Base-by-base conservation (phyloP, 2,329 filamentous ascomycete genomes). In the Fonsecaea multimorphosa region DNA sequence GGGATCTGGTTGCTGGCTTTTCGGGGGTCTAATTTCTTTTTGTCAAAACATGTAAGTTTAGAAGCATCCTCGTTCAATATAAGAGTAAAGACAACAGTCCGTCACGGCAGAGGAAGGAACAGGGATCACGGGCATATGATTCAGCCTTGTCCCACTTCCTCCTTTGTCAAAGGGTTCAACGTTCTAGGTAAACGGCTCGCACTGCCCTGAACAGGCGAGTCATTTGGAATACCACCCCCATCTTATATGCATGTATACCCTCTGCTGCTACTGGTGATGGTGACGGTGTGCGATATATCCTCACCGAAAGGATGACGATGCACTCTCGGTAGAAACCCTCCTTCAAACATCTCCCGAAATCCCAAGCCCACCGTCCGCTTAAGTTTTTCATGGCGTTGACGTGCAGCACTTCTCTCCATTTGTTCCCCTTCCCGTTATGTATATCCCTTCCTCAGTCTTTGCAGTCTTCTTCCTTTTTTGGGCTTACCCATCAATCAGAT, bases 401-500 rank as follows among this genome's bases (percentile, higher is more conserved):
- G 8, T 27, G 44, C 22, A 22, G 22, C 19, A 2, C 11, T 24
- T 27, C 19, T 49, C 44, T 32, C 38, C 27, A 32, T 32, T 32
- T 27, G 12, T n/a, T 31, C n/a, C 52, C 49, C 52, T 31, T 32
- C 52, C 49, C 52, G 32, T 54, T 32, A n/a, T 14, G 14, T 12
- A 24, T 31, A 34, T 22, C 22, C 22, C 5, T 16, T 9, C 16
- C 27, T 8, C 2, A 34, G n/a, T 32, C 14, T 31, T 60, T 29
- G 11, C n/a, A 2, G 22, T 34, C 40, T 46, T 36, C 19, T n/a
- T 14, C 16, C 34, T 19, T n/a, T 19, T n/a, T 53, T 44, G 16
- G 11, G 24, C 58, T 7, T 16, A 11, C 40, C 9, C 31, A 8
- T 68, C 63, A 72, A 8, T 68, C 63, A 72, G 40, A 99, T 96